Evolutionary conservation across 176 grass and related monocot genomes (phyloP).

Genomic region (Aegilops bicornis): DNA sequence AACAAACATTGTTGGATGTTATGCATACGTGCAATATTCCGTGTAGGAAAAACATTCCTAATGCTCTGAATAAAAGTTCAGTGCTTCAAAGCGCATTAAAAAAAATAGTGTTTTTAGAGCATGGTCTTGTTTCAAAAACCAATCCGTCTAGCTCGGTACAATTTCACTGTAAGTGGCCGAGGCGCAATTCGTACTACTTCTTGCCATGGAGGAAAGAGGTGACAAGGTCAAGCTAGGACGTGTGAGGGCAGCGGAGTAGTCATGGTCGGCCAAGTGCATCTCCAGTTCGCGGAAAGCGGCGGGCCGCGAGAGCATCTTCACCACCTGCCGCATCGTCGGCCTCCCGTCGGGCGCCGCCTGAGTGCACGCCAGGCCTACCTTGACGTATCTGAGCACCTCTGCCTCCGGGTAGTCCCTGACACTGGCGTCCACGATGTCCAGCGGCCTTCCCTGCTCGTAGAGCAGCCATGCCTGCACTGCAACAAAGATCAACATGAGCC

Average conservation of each 20-base stretch:
- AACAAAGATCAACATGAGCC: not conserved
- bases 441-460: constrained; percentile 31
- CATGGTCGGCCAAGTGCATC: not conserved
- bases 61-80: no score
- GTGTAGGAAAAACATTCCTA: no score
- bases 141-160: not conserved
- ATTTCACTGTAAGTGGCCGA: constrained; percentile 27
- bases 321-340: constrained; percentile 49
- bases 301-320: constrained; percentile 30
- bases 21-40: no score
- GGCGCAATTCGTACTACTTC: not conserved
- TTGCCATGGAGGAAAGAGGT: not conserved
- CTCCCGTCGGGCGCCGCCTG: constrained; percentile 28
- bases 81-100: no score
- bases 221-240: not conserved
- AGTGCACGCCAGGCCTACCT: constrained; percentile 50
- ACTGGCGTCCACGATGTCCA: constrained; percentile 40
- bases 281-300: not conserved
- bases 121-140: no score
- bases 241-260: no score
- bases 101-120: no score
- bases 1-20: no score
- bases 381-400: constrained; percentile 47
- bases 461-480: constrained; percentile 49
- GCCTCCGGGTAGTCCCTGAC: constrained; percentile 38